Conservation (phyloP, 257 asterid genomes). For the Fraxinus anomala region DNA sequence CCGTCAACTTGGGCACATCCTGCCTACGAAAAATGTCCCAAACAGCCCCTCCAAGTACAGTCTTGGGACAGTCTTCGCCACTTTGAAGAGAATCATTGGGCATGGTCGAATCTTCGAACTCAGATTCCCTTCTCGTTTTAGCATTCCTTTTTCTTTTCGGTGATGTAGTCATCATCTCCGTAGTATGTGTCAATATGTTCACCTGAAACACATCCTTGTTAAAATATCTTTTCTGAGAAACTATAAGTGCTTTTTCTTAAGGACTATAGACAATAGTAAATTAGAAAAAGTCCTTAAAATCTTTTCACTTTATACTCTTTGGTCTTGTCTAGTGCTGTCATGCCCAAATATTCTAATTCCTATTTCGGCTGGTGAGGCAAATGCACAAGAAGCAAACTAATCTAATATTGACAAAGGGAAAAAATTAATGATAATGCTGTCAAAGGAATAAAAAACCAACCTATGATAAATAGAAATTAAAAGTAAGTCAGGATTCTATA, state of each 20-base stretch:
- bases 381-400: background rate
- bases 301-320: background rate
- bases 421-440: background rate
- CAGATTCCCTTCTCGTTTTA: constrained; percentile 35
- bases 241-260: background rate
- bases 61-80: constrained; percentile 17
- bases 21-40: constrained; percentile 57
- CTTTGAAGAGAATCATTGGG: constrained; percentile 19
- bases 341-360: background rate
- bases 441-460: background rate
- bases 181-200: constrained; percentile 50
- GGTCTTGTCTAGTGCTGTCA: background rate
- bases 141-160: constrained; percentile 34
- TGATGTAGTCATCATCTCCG: constrained; percentile 40
- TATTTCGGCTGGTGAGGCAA: background rate
- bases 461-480: background rate
- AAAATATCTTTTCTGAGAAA: constrained; percentile 18
- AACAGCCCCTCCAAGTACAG: constrained; percentile 41
- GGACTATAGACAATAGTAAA: background rate
- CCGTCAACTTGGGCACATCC: constrained; percentile 47
- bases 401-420: background rate
- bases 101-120: constrained; percentile 22
- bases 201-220: constrained; percentile 55
- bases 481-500: too few species aligned
- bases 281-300: background rate